Evolutionary conservation across 352 stramenopile species (phyloP).

Genomic region (Phytopythium chamaehyphon): DNA sequence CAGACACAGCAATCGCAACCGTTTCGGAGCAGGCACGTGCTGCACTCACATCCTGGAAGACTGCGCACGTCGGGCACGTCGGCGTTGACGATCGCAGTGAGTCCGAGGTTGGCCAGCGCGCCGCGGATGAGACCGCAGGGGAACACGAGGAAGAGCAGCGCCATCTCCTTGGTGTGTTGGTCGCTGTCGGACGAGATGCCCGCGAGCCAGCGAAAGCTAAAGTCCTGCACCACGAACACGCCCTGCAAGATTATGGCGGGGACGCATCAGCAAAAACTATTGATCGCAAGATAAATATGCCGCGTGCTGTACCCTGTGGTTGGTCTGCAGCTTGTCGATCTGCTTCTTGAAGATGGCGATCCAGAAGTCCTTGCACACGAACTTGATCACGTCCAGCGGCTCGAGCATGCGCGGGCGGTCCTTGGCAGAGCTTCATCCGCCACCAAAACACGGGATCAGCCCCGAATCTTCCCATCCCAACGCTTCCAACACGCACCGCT

Average conservation of each 20-base stretch:
- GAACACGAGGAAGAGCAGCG: conserved; percentile 93
- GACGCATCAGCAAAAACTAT: neutral
- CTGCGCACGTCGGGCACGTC: conserved; percentile 91
- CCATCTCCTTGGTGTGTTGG: conserved; percentile 87
- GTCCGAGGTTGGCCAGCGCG: conserved; percentile 92
- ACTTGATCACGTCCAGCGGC: conserved; percentile 96
- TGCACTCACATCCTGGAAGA: conserved; percentile 87
- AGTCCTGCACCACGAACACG: conserved; percentile 95
- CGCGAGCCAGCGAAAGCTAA: conserved; percentile 91
- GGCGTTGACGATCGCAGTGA: conserved; percentile 93
- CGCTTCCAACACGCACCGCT: conserved; percentile 26
- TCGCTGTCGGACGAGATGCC: conserved; percentile 75
- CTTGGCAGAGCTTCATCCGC: conserved; percentile 36
- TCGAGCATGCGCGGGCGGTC: conserved; percentile 81
- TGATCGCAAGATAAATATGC: too few relatives aligned
- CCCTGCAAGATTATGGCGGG: conserved; percentile 23
- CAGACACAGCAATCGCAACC: neutral
- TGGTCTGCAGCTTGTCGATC: conserved; percentile 98
- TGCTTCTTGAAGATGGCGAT: conserved; percentile 97
- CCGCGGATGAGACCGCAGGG: conserved; percentile 94
- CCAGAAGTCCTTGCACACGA: conserved; percentile 98
- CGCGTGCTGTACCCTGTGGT: conserved; percentile 95
- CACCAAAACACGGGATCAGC: neutral
- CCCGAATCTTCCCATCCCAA: neutral
- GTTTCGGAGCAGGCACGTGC: neutral